Conservation (phyloP, 2,329 filamentous ascomycete species). For the Dendryphion nanum region DNA sequence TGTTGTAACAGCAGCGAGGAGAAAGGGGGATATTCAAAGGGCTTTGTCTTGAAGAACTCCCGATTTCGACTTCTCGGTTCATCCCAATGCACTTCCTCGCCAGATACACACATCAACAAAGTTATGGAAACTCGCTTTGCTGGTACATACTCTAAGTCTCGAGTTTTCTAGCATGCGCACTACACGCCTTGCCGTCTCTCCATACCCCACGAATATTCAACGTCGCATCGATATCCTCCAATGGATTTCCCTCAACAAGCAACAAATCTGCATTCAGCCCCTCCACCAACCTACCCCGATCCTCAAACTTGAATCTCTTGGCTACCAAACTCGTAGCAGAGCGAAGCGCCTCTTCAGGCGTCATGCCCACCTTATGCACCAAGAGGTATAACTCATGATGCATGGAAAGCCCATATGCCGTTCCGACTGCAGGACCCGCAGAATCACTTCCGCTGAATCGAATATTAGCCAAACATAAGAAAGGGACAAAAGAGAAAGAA, state of each 20-base stretch:
- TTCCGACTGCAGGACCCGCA: conserved; percentile 44
- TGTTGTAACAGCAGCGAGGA: too few relatives aligned
- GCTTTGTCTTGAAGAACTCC: too few relatives aligned
- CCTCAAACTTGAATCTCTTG: conserved; percentile 40
- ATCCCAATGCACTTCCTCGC: too few relatives aligned
- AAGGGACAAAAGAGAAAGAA: too few relatives aligned
- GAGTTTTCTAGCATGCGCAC: conserved; percentile 17
- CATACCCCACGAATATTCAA: conserved; percentile 45
- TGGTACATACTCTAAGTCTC: too few relatives aligned
- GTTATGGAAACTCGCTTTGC: too few relatives aligned
- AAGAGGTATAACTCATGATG: conserved; percentile 46
- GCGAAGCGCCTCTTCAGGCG: conserved; percentile 41
- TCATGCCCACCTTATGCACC: conserved; percentile 44
- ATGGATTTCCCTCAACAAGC: conserved; percentile 45
- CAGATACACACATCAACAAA: too few relatives aligned
- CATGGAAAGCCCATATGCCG: conserved; percentile 43
- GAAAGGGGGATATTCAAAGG: too few relatives aligned
- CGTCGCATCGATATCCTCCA: conserved; percentile 41
- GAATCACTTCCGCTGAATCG: conserved; percentile 41
- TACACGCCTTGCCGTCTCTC: conserved; percentile 38
- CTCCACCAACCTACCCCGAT: conserved; percentile 41
- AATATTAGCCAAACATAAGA: too few relatives aligned
- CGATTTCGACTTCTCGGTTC: too few relatives aligned
- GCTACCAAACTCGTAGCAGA: conserved; percentile 44
- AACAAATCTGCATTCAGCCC: conserved; percentile 45